Base-by-base conservation (phyloP, 2,329 filamentous ascomycete species). In the Ophiostoma triangulosporum region DNA sequence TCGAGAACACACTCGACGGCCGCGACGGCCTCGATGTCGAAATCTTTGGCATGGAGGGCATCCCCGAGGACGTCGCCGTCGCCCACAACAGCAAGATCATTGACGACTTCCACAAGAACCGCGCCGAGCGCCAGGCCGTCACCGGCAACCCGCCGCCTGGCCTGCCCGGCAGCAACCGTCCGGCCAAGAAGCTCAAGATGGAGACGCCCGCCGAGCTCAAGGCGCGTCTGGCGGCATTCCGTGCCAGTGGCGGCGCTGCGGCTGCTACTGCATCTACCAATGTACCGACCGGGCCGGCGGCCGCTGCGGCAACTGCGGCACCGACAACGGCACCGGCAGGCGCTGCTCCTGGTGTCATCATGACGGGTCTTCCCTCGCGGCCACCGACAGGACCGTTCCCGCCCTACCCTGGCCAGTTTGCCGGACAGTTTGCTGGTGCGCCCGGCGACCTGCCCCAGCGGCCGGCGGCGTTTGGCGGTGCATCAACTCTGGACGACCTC, bases 41-140 rank as follows among this genome's bases (percentile, higher is more conserved):
- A 69, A 96, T 98, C 63, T 98, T 97, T 66, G 93, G 91, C 64
- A 96, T 96, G 87, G 89, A 96, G 67, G 93, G 93, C 64, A 88
- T 97, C 35, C 93, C 93, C 3, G 84, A 88, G 55, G 88, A 95
- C 55, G 78, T 94, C 57, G 72, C 88, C 55, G 79, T 88, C 62
- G 80, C 86, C 64, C 90, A 96, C 73, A 85, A 87, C 64, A 86
- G 93, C 68, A 81, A 87, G 62, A 88, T 97, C 65, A 81, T 89
- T 58, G 80, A 87, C 61, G 84, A 86, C 67, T 95, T 84, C 68
- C 91, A 94, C 68, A 83, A 88, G 65, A 83, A 83, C 26, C 87
- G 95, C 68, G 84, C 86, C 55, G 88, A 95, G 62, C 80, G 89
- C 56, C 83, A 86, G 60, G 82, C 84, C 49, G 77, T 81, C 8